Conservation (phyloP, 2,329 filamentous ascomycete genomes). For the Epichloe sp. region DNA sequence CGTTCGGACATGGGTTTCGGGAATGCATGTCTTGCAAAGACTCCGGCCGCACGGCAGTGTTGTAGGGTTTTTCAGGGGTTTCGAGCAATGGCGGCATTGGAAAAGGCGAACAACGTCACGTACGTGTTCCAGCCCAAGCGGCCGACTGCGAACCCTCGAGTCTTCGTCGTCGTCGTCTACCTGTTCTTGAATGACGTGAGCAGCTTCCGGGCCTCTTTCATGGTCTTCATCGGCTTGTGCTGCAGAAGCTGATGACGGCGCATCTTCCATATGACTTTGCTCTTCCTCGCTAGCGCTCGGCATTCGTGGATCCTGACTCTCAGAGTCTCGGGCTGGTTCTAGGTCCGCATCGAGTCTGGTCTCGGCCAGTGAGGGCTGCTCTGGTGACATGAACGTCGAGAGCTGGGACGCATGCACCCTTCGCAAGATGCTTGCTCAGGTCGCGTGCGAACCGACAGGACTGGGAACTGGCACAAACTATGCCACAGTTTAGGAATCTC, state of each 20-base stretch:
- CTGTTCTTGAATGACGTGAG: not conserved
- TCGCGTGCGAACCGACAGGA: not conserved
- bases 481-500: not conserved
- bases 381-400: constrained; percentile 8
- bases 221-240: not conserved
- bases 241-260: not conserved
- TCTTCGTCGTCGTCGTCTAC: not conserved
- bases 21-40: constrained; percentile 64
- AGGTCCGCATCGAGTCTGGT: constrained; percentile 5
- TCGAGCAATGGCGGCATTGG: constrained; percentile 65
- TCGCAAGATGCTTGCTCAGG: not conserved
- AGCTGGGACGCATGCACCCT: not conserved
- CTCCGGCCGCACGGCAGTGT: constrained; percentile 73
- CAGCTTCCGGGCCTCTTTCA: not conserved
- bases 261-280: not conserved
- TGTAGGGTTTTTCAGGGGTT: constrained; percentile 52
- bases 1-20: constrained; percentile 46
- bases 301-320: not conserved
- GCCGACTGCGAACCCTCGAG: not conserved
- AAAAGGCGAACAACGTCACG: constrained; percentile 48
- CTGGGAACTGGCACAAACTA: not conserved
- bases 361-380: constrained; percentile 2
- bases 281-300: not conserved
- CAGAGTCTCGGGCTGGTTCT: not conserved
- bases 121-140: constrained; percentile 6